phyloP scores from a whole-genome alignment of 306 rosid genomes.

The apple (Malus domestica) region ASM211411v1 NC_041799.1:25137001-25137500 shows the following conservation, averaged over 20 bases:
- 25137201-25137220: slow-evolving; percentile 28
- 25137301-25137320: slow-evolving; percentile 32
- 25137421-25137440: slow-evolving; percentile 36
- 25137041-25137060: slow-evolving; percentile 61
- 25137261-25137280: slow-evolving; percentile 91
- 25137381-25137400: slow-evolving; percentile 23
- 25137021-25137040: slow-evolving; percentile 84
- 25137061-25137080: slow-evolving; percentile 50
- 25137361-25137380: slow-evolving; percentile 36
- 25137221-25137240: slow-evolving; percentile 32
- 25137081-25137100: slow-evolving; percentile 54
- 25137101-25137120: slow-evolving; percentile 52
- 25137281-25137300: slow-evolving; percentile 77
- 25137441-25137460: slow-evolving; percentile 19
- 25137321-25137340: slow-evolving; percentile 33
- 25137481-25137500: slow-evolving; percentile 37
- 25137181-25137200: slow-evolving; percentile 37
- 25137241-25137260: slow-evolving; percentile 67
- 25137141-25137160: slow-evolving; percentile 31
- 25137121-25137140: slow-evolving; percentile 31
- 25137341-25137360: slow-evolving; percentile 30
- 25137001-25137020: slow-evolving; percentile 66
- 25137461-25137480: slow-evolving; percentile 25
- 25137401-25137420: slow-evolving; percentile 26
- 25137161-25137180: slow-evolving; percentile 26